These are phyloP conservation scores for Anthostomella pinea DNA, from an alignment of 2,329 filamentous ascomycete species.

Conservation along the genomic window DNA sequence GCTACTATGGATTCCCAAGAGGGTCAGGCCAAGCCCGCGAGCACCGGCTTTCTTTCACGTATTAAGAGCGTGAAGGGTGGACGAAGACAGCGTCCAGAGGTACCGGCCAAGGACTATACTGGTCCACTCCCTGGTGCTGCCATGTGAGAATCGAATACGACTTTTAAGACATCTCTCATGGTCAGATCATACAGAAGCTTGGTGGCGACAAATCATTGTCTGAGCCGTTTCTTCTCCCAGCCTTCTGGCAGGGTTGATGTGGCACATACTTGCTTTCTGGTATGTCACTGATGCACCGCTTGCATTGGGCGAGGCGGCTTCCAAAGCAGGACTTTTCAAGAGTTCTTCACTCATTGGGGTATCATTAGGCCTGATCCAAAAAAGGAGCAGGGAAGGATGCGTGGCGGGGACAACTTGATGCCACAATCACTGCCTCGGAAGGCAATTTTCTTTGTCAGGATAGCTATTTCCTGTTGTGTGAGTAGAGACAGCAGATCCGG, in stretches of 20 bases:
- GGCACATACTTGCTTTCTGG: no score
- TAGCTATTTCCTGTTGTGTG: conserved; percentile 21
- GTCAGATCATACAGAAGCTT: background rate
- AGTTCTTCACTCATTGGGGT: no score
- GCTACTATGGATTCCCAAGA: conserved; percentile 40
- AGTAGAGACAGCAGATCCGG: conserved; percentile 12
- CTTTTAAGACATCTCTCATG: background rate
- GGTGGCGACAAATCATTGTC: no score
- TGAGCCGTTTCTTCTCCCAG: no score
- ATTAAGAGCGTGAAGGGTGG: conserved; percentile 81
- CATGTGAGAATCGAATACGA: conserved; percentile 12
- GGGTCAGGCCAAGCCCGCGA: conserved; percentile 39
- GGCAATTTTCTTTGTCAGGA: conserved; percentile 23
- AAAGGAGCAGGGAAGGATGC: conserved; percentile 6
- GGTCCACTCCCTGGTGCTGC: conserved; percentile 20
- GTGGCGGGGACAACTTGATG: conserved; percentile 12
- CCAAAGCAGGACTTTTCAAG: no score
- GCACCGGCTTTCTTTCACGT: conserved; percentile 68
- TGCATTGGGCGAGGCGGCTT: no score
- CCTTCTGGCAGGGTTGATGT: no score
- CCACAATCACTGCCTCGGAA: conserved; percentile 17
- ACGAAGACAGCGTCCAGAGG: conserved; percentile 46
- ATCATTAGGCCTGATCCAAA: no score
- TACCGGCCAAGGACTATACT: conserved; percentile 22
- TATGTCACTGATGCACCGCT: no score